Base-by-base conservation (phyloP, 345 rosid genomes). In the Lepidium sativum region DNA sequence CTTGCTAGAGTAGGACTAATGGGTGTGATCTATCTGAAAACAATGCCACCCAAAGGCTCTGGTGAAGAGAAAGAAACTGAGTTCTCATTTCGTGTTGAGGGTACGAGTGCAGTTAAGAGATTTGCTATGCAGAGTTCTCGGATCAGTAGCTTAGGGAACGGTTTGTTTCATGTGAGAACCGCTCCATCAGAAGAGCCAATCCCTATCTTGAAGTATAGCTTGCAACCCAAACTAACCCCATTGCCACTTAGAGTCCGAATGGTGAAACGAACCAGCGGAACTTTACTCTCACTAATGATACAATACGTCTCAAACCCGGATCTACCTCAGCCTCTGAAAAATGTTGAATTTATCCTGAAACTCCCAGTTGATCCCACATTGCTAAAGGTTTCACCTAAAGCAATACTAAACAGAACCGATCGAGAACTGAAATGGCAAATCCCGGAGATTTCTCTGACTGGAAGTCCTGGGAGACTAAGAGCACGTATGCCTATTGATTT, bases 341-440 rank as follows among this genome's bases (percentile, higher is more conserved):
- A 86, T 61, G 97, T 88, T 1, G 83, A 95, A 9, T 91, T 95
- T 76, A 68, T 84, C 7, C 64, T 95, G 79, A 95, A 95, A 74
- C 82, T 95, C 67, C 99, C 99, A 0, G 91, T 84, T 64, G 99
- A 95, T 72, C 99, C 99, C 18, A 81, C 95, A 18, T 73, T 95
- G 80, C 77, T 95, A 56, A 95, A 86, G 81, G 99, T 95, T 57
- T 85, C 95, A 0, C 99, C 99, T 27, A 91, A 91, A 64, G 99
- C 97, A 20, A 69, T 85, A 42, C 78, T 95, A 76, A 88, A 88
- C 71, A 80, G 99, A 80, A 69, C 87, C 4, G 95, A 86, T 69
- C 77, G 78, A 68, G 97, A 95, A 77, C 75, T 95, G 83, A 95
- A 84, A 76, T 95, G 99, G 99, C 82, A 81, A 27, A 78, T 95